Evolutionary conservation across 164 flowering plant species (phyloP), one percentile per base, ranked within the genome.

Genomic region (Magnolia kwangsiensis): DNA sequence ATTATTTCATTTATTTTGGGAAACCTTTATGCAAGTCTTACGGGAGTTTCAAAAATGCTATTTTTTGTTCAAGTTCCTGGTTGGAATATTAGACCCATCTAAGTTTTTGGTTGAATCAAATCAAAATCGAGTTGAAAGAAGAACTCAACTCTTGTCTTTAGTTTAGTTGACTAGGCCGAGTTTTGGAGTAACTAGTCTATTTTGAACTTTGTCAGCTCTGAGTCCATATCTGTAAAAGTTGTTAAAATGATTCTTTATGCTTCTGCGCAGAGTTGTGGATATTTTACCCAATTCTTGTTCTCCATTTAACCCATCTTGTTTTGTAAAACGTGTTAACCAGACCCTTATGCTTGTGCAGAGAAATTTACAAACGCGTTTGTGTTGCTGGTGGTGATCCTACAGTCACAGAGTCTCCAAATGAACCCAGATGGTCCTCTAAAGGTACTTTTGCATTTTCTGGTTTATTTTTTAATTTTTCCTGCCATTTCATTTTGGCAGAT

Each of bases 371-470:
- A 21, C 90, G 90, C 27, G 76, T 88, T 27, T 94, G 97, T 87
- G 91, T 94, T 84, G 95, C 97, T 81, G 98, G 98, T 71, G 81
- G 85, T 81, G 93, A 92, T 85, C 82, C 89, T 61, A 74, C 70
- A 1, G 72, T 89, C 72, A 82, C 89, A 69, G 98, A 94, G 82
- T 88, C 98, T 78, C 96, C 98, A 72, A 90, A 91, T 78, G 99
- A 96, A 82, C 99, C 99, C 29, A 88, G 85, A 84, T 95, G 99
- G 98, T 91, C 98, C 24, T 78, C 91, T 10, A 81, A 83, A 81
- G 99, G 98, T 91, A 84, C 49, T 37, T 58, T 37, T 24, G 45
- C 7, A 51, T 3, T 50, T 21, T 29, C 31, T 55, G 8, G 1
- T 55, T 55, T 2, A 8, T 11, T 11, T 55, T 55, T 55, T 55